These are phyloP conservation scores for Alloteropsis semialata DNA, from an alignment of 176 grass and related monocot genomes.

Conservation along the genomic window DNA sequence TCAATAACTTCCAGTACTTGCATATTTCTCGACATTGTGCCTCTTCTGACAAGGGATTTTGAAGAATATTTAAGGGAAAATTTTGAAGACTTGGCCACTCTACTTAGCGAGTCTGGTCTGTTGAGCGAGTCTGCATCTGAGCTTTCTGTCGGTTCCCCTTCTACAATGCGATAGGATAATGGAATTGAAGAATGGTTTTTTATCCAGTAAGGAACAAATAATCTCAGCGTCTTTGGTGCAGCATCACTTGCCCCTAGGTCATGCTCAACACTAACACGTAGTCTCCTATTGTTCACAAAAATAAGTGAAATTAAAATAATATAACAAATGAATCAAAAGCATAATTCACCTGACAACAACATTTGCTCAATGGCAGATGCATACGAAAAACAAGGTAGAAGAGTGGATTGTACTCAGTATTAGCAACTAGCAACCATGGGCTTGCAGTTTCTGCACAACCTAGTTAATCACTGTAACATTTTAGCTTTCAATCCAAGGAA, in stretches of 20 bases:
- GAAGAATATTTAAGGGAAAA: constrained; percentile 83
- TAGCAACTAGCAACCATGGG: background rate
- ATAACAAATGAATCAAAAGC: background rate
- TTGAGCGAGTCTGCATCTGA: constrained; percentile 57
- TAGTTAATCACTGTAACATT: background rate
- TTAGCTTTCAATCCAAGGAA: background rate
- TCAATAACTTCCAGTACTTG: constrained; percentile 86
- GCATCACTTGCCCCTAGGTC: constrained; percentile 84
- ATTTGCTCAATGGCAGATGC: background rate
- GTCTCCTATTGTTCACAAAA: constrained; percentile 46
- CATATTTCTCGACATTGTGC: constrained; percentile 51
- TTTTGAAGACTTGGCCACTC: constrained; percentile 82
- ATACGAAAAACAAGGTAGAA: background rate
- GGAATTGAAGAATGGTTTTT: constrained; percentile 76
- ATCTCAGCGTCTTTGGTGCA: constrained; percentile 80
- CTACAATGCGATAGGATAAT: constrained; percentile 83
- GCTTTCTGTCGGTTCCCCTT: constrained; percentile 68
- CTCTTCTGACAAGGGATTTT: constrained; percentile 72
- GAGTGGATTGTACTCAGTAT: background rate
- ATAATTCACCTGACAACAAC: background rate
- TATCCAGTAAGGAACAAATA: constrained; percentile 99
- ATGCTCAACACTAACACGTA: constrained; percentile 92
- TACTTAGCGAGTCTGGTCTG: constrained; percentile 64
- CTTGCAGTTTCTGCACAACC: background rate
- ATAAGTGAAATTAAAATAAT: constrained; percentile 33